Conservation (phyloP, 2,329 filamentous ascomycete genomes). For the Tolypocladium nubicola region DNA sequence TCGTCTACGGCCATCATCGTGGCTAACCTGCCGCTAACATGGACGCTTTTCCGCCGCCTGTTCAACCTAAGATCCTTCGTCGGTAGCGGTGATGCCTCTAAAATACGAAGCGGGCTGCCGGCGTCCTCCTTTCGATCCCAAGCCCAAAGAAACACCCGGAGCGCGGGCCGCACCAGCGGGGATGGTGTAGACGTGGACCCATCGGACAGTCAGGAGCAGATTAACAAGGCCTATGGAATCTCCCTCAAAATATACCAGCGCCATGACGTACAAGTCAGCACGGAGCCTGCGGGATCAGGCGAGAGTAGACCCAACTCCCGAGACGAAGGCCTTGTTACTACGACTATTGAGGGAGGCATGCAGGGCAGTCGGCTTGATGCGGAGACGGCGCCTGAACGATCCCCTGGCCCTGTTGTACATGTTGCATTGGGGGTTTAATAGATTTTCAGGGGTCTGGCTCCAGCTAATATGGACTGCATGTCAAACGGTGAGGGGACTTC, state of each 20-base stretch:
- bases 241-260: constrained; percentile 27
- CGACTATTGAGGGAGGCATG: constrained; percentile 4
- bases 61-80: constrained; percentile 20
- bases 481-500: not conserved
- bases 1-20: constrained; percentile 34
- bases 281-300: constrained; percentile 1
- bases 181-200: constrained; percentile 10
- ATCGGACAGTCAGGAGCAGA: constrained; percentile 25
- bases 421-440: not conserved
- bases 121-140: constrained; percentile 5
- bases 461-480: not conserved
- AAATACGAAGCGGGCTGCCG: not conserved
- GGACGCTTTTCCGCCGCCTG: constrained; percentile 28
- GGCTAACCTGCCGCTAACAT: constrained; percentile 31
- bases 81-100: constrained; percentile 8
- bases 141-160: constrained; percentile 10
- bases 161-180: not conserved
- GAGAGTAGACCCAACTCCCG: not conserved
- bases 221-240: constrained; percentile 19
- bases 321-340: constrained; percentile 1
- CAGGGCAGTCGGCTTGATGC: not conserved
- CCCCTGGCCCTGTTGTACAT: not conserved
- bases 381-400: constrained; percentile 1
- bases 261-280: constrained; percentile 21
- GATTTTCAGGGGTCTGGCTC: not conserved